A percentile compares a stretch with the other conserved stretches of the same genome.
Evolutionary conservation across 2,329 filamentous ascomycete genomes (phyloP).

Genomic region (Elsinoe fawcettii): DNA sequence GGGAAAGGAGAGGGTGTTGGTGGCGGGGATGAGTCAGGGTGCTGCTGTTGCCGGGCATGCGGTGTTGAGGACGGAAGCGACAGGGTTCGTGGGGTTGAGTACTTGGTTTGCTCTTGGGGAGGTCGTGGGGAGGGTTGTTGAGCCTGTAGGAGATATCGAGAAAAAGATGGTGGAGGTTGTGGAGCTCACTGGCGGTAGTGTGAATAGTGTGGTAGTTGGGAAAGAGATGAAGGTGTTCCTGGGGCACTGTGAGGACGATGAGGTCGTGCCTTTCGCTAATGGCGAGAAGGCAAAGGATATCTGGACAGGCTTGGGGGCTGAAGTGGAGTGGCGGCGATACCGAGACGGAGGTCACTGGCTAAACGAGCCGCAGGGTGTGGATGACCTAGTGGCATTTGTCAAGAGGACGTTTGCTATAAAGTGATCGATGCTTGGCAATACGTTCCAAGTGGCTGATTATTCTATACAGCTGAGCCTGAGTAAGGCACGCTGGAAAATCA

Average conservation of each 20-base stretch:
- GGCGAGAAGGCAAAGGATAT: slow-evolving; percentile 13
- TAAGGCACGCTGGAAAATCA: too few species aligned
- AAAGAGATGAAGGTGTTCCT: slow-evolving; percentile 19
- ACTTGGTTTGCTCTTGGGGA: slow-evolving; percentile 10
- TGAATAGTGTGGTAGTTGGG: neutral
- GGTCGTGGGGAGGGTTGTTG: neutral
- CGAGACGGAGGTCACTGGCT: slow-evolving; percentile 22
- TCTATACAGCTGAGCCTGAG: too few species aligned
- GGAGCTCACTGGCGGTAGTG: neutral
- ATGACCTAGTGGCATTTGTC: slow-evolving; percentile 21
- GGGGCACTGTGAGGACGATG: slow-evolving; percentile 20
- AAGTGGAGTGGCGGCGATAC: slow-evolving; percentile 20
- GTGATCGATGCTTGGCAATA: neutral
- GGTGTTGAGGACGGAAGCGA: neutral
- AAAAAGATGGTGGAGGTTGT: neutral
- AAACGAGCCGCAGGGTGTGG: slow-evolving; percentile 22
- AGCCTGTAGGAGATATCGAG: neutral
- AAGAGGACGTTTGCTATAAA: neutral
- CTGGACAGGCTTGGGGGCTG: slow-evolving; percentile 18
- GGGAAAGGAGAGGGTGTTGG: slow-evolving; percentile 1
- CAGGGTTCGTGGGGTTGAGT: slow-evolving; percentile 13
- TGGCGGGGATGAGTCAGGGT: slow-evolving; percentile 17
- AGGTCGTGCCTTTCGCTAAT: slow-evolving; percentile 18
- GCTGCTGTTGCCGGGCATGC: slow-evolving; percentile 4
- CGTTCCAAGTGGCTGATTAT: too few species aligned